phyloP scores from a whole-genome alignment of 352 stramenopile genomes.

The Detonula confervacea region DNA sequence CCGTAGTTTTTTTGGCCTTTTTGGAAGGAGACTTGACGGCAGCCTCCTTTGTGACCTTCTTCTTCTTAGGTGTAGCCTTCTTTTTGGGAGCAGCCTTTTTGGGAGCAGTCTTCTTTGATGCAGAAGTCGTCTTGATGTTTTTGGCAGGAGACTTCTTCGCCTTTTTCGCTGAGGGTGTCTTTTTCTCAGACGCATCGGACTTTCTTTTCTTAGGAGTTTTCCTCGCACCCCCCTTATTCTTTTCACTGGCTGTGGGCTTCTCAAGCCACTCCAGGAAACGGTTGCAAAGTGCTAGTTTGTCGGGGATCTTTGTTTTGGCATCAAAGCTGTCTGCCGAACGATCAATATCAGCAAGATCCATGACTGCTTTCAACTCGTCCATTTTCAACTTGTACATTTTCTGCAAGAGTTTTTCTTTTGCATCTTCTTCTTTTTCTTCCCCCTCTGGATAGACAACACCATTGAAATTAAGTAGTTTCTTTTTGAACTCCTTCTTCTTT shows the following conservation, averaged over 20 bases:
- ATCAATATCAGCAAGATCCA: conserved; percentile 53
- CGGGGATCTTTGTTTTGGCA: conserved; percentile 9
- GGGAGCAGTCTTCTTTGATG: background rate
- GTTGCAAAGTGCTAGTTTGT: conserved; percentile 38
- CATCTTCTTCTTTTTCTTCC: conserved; percentile 47
- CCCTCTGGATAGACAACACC: conserved; percentile 49
- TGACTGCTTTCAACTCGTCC: conserved; percentile 41
- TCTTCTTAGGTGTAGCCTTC: conserved; percentile 33
- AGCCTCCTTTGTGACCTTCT: background rate
- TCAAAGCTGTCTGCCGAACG: conserved; percentile 27
- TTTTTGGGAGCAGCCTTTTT: conserved; percentile 26
- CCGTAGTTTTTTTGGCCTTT: too few species aligned
- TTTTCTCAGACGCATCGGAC: background rate
- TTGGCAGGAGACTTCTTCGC: background rate
- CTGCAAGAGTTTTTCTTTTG: conserved; percentile 14
- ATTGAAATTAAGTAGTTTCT: conserved; percentile 54
- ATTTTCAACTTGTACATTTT: conserved; percentile 57
- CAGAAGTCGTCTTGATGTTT: too few species aligned
- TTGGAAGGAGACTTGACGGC: too few species aligned
- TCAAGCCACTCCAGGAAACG: conserved; percentile 55
- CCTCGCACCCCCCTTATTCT: conserved; percentile 4
- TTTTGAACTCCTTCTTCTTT: conserved; percentile 56
- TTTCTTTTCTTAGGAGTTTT: conserved; percentile 30
- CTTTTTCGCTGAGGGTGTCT: too few species aligned
- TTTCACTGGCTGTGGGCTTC: conserved; percentile 53